These are phyloP conservation scores for Astrephomene gubernaculifera DNA, from an alignment of 139 green algal genomes.

Conservation along the genomic window DNA sequence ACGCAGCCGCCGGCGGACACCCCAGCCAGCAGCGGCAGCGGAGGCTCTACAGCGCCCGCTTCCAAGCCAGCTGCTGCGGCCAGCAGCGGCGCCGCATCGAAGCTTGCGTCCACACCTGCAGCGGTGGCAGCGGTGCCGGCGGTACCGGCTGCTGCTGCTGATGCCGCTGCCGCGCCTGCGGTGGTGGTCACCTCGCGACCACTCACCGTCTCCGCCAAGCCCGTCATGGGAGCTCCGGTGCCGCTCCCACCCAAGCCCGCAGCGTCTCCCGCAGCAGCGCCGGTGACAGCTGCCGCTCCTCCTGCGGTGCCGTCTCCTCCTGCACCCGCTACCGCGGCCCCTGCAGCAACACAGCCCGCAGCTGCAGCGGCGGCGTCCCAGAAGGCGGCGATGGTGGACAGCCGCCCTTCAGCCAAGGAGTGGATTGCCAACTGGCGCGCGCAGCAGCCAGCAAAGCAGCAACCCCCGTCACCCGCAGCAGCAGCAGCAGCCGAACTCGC, in stretches of 20 bases:
- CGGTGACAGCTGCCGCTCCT: not conserved
- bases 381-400: not conserved
- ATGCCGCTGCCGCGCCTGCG: not conserved
- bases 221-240: not conserved
- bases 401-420: slow-evolving; percentile 16
- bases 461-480: not conserved
- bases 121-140: not conserved
- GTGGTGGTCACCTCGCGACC: not conserved
- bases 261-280: not conserved
- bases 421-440: slow-evolving; percentile 28
- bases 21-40: not conserved
- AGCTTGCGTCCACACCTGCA: not conserved
- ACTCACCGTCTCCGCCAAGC: not conserved
- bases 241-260: not conserved
- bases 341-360: too few species aligned
- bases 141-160: not conserved
- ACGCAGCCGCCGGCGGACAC: too few species aligned
- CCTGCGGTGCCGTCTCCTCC: not conserved
- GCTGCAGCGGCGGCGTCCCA: not conserved
- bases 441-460: not conserved
- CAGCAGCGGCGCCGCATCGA: not conserved
- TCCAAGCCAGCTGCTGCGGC: not conserved
- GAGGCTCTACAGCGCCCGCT: not conserved
- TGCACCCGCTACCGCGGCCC: not conserved
- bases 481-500: not conserved